A percentile compares a stretch with the other conserved stretches of the same genome.
Evolutionary conservation across 257 asterid species (phyloP).

Genomic region (Solanum pimpinellifolium): DNA sequence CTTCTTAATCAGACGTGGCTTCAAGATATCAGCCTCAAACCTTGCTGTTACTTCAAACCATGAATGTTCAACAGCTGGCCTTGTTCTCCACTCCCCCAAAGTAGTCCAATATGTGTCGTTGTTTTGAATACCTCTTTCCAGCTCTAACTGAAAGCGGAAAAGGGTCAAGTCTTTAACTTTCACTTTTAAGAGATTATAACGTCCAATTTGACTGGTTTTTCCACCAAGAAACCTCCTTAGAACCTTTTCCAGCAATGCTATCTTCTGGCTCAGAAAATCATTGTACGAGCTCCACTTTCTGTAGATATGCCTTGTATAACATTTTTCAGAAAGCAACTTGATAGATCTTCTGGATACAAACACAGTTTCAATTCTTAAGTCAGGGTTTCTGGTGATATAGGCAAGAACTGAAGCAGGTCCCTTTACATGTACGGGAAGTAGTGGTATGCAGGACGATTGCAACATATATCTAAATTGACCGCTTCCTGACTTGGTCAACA

Average conservation of each 20-base stretch:
- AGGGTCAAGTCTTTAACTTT: constrained; percentile 34
- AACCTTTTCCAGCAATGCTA: constrained; percentile 30
- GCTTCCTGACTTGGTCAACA: constrained; percentile 8
- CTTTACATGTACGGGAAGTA: constrained; percentile 29
- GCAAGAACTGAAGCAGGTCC: constrained; percentile 65
- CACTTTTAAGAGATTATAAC: constrained; percentile 28
- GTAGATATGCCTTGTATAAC: constrained; percentile 25
- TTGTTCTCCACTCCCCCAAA: constrained; percentile 75
- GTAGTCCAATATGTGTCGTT: constrained; percentile 60
- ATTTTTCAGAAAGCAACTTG: constrained; percentile 50
- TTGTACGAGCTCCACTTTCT: constrained; percentile 17
- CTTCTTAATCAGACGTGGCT: constrained; percentile 41
- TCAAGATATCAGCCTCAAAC: constrained; percentile 42
- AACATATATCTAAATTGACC: constrained; percentile 10
- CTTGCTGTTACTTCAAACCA: constrained; percentile 57
- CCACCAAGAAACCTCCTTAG: constrained; percentile 21
- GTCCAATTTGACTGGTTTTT: constrained; percentile 3
- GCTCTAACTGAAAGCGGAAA: constrained; percentile 58
- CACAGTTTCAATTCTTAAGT: constrained; percentile 23
- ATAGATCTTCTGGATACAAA: constrained; percentile 25
- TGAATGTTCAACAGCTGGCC: constrained; percentile 49
- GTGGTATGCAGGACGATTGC: constrained; percentile 37
- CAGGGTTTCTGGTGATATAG: constrained; percentile 36
- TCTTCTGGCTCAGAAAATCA: constrained; percentile 22
- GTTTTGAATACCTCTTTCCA: constrained; percentile 42